These are phyloP conservation scores for Entonaema liquescens DNA, from an alignment of 495 filamentous ascomycete species.

Conservation along the genomic window DNA sequence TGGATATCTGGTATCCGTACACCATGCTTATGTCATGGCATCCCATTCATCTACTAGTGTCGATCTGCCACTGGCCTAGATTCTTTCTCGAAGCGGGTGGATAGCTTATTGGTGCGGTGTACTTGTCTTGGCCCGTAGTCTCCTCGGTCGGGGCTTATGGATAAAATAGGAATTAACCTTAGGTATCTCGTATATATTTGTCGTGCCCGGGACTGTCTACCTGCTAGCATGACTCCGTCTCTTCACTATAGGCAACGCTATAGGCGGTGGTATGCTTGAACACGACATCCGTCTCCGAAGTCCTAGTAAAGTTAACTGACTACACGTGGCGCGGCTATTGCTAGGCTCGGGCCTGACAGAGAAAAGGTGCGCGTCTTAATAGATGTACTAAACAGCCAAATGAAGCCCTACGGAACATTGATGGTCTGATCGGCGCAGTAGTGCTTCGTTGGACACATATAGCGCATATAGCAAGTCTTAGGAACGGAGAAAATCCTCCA, in stretches of 20 bases:
- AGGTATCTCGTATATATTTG: neutral
- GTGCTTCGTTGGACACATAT: slow-evolving; percentile 14
- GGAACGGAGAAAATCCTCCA: slow-evolving; percentile 34
- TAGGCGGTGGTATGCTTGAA: neutral
- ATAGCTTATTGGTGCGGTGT: slow-evolving; percentile 16
- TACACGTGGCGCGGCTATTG: slow-evolving; percentile 33
- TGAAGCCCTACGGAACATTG: slow-evolving; percentile 24
- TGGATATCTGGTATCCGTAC: neutral
- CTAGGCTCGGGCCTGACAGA: slow-evolving; percentile 29
- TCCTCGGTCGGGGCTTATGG: slow-evolving; percentile 15
- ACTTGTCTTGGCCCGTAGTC: neutral
- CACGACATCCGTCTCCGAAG: slow-evolving; percentile 8
- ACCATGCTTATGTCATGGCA: slow-evolving; percentile 22
- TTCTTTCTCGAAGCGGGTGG: slow-evolving; percentile 16
- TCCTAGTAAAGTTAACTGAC: slow-evolving; percentile 22
- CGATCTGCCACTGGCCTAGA: slow-evolving; percentile 22
- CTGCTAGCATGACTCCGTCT: slow-evolving; percentile 6
- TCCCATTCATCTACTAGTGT: slow-evolving; percentile 8
- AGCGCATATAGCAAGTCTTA: slow-evolving; percentile 2
- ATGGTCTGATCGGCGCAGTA: slow-evolving; percentile 24
- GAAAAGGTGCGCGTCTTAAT: slow-evolving; percentile 1
- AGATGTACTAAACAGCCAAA: neutral
- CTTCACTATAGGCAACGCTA: neutral
- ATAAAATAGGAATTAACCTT: neutral
- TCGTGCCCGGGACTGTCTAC: neutral